phyloP scores from a whole-genome alignment of 2,329 filamentous ascomycete genomes.

The Anthostomella pinea region DNA sequence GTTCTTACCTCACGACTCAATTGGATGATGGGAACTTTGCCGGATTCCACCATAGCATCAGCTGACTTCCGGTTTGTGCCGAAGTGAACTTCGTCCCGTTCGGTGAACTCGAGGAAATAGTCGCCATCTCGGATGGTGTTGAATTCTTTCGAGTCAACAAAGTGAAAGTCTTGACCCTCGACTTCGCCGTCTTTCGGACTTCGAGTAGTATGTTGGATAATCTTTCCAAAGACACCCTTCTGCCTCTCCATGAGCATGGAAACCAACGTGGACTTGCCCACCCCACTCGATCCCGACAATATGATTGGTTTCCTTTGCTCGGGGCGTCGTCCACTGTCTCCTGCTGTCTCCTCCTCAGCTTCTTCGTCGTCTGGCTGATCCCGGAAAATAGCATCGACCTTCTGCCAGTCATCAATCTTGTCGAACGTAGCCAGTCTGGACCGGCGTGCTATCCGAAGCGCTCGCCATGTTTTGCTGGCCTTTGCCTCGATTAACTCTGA shows the following conservation, averaged over 20 bases:
- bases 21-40: constrained; percentile 59
- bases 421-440: constrained; percentile 77
- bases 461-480: constrained; percentile 87
- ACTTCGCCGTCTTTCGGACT: constrained; percentile 47
- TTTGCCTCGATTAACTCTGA: constrained; percentile 64
- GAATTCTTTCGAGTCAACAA: constrained; percentile 55
- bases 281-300: constrained; percentile 61
- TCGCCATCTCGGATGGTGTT: constrained; percentile 58
- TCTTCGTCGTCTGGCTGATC: constrained; percentile 36
- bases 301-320: constrained; percentile 57
- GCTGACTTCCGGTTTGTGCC: constrained; percentile 55
- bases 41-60: constrained; percentile 48
- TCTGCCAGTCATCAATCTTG: constrained; percentile 80
- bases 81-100: constrained; percentile 48
- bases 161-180: constrained; percentile 52
- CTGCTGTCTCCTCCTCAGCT: constrained; percentile 35
- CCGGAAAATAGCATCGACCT: constrained; percentile 58
- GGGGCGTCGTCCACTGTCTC: constrained; percentile 35
- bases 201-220: constrained; percentile 55
- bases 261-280: constrained; percentile 62
- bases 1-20: constrained; percentile 53
- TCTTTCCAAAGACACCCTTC: constrained; percentile 61
- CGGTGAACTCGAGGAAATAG: constrained; percentile 55
- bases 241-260: constrained; percentile 61
- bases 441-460: constrained; percentile 74